Conservation (phyloP, 139 green algal genomes). For the Trebouxia sp. region DNA sequence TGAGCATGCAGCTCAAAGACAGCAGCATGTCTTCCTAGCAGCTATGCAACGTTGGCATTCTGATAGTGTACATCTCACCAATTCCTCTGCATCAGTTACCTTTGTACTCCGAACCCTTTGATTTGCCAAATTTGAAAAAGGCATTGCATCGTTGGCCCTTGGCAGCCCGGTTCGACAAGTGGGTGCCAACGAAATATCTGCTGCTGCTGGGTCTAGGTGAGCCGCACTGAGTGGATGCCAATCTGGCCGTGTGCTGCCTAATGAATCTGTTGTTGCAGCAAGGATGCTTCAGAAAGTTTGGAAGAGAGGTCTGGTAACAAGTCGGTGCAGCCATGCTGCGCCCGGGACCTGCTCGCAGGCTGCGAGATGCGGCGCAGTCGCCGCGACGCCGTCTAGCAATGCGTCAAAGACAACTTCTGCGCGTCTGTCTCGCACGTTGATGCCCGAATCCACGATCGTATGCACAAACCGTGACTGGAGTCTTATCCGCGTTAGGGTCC, state of each 20-base stretch:
- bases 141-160: conserved; percentile 47
- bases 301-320: neutral
- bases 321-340: conserved; percentile 2
- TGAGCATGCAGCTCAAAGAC: too few relatives aligned
- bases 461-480: too few relatives aligned
- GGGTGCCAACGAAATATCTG: neutral
- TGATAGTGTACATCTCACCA: too few relatives aligned
- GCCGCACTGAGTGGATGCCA: conserved; percentile 7
- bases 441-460: too few relatives aligned
- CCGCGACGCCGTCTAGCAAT: too few relatives aligned
- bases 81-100: neutral
- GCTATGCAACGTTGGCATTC: too few relatives aligned
- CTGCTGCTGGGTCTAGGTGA: conserved; percentile 11
- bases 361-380: too few relatives aligned
- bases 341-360: neutral
- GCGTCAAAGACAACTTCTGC: too few relatives aligned
- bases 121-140: conserved; percentile 80
- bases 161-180: neutral
- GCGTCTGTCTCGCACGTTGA: too few relatives aligned
- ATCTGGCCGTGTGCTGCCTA: neutral
- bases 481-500: too few relatives aligned
- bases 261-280: conserved; percentile 29
- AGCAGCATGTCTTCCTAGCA: too few relatives aligned
- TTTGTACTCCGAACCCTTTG: conserved; percentile 34
- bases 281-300: conserved; percentile 22